Evolutionary conservation across 2,329 filamentous ascomycete genomes (phyloP).

Genomic region (Grosmannia serpens): DNA sequence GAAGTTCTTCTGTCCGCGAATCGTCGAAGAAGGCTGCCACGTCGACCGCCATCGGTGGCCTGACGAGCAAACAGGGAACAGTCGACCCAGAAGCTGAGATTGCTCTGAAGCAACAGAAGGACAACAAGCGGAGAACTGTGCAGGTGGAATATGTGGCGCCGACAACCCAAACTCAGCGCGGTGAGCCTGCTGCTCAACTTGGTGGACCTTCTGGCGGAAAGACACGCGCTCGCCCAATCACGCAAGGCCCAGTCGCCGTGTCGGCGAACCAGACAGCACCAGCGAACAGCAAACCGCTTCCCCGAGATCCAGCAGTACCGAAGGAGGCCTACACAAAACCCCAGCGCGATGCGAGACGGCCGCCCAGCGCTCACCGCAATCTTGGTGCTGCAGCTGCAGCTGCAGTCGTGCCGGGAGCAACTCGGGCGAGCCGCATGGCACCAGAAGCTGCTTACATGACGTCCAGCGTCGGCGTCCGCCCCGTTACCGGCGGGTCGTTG

Average conservation of each 20-base stretch:
- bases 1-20: constrained; percentile 88
- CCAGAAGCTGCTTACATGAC: constrained; percentile 45
- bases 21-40: constrained; percentile 55
- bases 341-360: constrained; percentile 26
- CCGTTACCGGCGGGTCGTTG: constrained; percentile 74
- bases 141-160: constrained; percentile 97
- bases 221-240: constrained; percentile 42
- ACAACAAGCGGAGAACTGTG: constrained; percentile 86
- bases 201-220: constrained; percentile 23
- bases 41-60: constrained; percentile 43
- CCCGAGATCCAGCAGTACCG: constrained; percentile 40
- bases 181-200: constrained; percentile 18
- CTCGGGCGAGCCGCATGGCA: constrained; percentile 29
- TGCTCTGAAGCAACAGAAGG: constrained; percentile 55
- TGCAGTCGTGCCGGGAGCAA: constrained; percentile 25
- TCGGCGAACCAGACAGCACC: constrained; percentile 11
- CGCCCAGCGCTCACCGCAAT: constrained; percentile 37
- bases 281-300: constrained; percentile 46
- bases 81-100: constrained; percentile 55
- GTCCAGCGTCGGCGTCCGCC: constrained; percentile 42
- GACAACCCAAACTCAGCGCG: constrained; percentile 71
- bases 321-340: constrained; percentile 31
- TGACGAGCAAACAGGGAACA: constrained; percentile 62
- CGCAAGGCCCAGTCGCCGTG: constrained; percentile 38
- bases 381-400: constrained; percentile 21